These are phyloP conservation scores for Meyerozyma smithsonii DNA, from an alignment of 1,139 yeast species.

Conservation along the genomic window DNA sequence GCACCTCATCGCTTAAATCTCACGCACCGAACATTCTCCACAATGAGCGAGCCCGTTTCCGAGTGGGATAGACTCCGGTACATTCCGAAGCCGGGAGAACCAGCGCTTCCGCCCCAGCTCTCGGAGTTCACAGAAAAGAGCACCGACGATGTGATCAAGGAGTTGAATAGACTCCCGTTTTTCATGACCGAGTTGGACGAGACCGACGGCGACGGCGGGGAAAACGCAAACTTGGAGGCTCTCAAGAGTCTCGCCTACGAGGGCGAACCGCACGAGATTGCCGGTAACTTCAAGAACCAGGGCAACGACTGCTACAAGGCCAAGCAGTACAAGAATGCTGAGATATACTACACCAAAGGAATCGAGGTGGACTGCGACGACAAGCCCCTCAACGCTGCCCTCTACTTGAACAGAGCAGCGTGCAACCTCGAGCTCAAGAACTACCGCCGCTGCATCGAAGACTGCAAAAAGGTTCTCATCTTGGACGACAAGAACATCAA, in stretches of 20 bases:
- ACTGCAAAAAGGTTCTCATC: constrained; percentile 68
- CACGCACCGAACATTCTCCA: not conserved
- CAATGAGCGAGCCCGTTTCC: constrained; percentile 22
- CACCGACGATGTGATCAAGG: constrained; percentile 72
- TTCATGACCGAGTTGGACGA: constrained; percentile 89
- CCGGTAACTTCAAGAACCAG: constrained; percentile 83
- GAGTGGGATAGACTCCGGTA: constrained; percentile 57
- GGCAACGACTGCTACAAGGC: constrained; percentile 83
- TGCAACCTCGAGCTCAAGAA: constrained; percentile 83
- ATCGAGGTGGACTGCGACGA: constrained; percentile 57
- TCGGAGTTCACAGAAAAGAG: constrained; percentile 61
- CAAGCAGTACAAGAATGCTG: constrained; percentile 70
- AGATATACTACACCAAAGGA: constrained; percentile 76
- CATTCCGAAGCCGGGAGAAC: constrained; percentile 73
- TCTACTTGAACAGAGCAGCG: constrained; percentile 82
- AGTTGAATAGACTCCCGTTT: constrained; percentile 81
- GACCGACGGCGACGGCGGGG: constrained; percentile 73
- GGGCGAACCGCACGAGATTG: constrained; percentile 92
- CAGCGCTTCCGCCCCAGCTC: constrained; percentile 79
- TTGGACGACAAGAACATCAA: constrained; percentile 69
- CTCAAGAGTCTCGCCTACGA: constrained; percentile 88
- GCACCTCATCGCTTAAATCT: not conserved
- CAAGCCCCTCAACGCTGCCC: constrained; percentile 48
- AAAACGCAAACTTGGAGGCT: constrained; percentile 76
- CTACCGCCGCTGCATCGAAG: constrained; percentile 81